Percentiles rank a stretch among this genome's conserved stretches.
Evolutionary conservation across 108 stramenopile genomes (phyloP).

Genomic region (Fragilaria crotonensis): DNA sequence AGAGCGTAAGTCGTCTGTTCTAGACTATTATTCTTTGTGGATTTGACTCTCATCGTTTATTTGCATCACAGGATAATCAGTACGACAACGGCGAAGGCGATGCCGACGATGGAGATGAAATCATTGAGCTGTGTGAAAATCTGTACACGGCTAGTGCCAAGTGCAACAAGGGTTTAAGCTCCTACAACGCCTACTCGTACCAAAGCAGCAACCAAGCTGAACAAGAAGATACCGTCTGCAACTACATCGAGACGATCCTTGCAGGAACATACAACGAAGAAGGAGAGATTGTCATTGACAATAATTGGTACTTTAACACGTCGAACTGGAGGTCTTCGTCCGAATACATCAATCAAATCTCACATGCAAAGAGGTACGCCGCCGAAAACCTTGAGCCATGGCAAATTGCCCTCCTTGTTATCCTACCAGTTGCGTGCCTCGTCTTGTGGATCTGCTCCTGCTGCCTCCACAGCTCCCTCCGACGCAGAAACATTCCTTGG

Average conservation of each 20-base stretch:
- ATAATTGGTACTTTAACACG: slow-evolving; percentile 2
- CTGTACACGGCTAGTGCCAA: slow-evolving; percentile 38
- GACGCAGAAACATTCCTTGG: not conserved
- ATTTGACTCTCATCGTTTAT: not conserved
- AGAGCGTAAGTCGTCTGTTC: slow-evolving; percentile 17
- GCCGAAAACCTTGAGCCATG: not conserved
- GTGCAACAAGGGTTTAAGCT: slow-evolving; percentile 40
- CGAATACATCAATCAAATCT: not conserved
- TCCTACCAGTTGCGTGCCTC: not conserved
- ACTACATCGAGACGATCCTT: slow-evolving; percentile 7
- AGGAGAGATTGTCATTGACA: slow-evolving; percentile 23
- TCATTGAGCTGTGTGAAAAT: slow-evolving; percentile 32
- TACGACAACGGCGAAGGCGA: slow-evolving; percentile 19
- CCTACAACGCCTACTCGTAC: not conserved
- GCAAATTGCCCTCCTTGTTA: not conserved
- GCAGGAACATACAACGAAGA: slow-evolving; percentile 27
- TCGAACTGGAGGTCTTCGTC: not conserved
- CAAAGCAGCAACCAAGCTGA: not conserved
- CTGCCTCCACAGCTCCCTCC: not conserved
- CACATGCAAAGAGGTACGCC: not conserved
- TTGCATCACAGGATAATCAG: slow-evolving; percentile 10
- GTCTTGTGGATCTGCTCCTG: slow-evolving; percentile 2
- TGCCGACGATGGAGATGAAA: slow-evolving; percentile 13
- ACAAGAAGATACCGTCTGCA: not conserved
- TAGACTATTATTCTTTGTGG: not conserved